A percentile compares a stretch with the other conserved stretches of the same genome.
These are phyloP conservation scores for Phaeosphaeriaceae sp. DNA, from an alignment of 2,329 filamentous ascomycete genomes.

Conservation along the genomic window DNA sequence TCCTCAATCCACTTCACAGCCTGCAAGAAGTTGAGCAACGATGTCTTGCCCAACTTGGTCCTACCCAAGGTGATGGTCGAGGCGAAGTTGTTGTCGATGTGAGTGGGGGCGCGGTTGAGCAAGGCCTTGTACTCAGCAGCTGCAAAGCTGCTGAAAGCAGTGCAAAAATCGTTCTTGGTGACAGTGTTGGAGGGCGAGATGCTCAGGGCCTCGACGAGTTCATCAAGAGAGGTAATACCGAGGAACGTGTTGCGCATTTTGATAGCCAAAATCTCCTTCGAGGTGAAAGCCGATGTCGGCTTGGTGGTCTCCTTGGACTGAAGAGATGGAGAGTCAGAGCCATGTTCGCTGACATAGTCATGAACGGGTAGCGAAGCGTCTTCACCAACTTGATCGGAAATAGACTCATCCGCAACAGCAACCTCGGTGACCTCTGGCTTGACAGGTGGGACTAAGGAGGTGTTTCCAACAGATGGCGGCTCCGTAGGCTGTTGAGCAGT, in stretches of 20 bases:
- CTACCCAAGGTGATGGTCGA: not conserved
- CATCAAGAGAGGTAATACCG: constrained; percentile 1
- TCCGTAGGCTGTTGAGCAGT: too few species aligned
- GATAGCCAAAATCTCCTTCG: not conserved
- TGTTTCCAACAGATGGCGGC: too few species aligned
- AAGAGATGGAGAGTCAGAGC: not conserved
- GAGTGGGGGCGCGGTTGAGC: not conserved
- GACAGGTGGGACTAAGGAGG: too few species aligned
- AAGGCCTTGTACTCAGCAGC: not conserved
- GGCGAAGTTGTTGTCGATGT: not conserved
- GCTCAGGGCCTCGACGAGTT: constrained; percentile 2
- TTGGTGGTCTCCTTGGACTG: not conserved
- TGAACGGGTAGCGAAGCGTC: not conserved
- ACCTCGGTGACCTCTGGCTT: not conserved
- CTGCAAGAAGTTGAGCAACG: not conserved
- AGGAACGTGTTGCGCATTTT: constrained; percentile 6
- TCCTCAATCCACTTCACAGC: not conserved
- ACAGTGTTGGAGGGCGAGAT: constrained; percentile 4
- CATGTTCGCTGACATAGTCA: not conserved
- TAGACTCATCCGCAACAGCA: not conserved
- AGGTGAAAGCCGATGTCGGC: not conserved
- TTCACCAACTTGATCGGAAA: not conserved
- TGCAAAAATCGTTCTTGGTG: constrained; percentile 6
- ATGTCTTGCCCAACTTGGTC: not conserved
- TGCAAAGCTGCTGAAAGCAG: constrained; percentile 4